phyloP scores from a whole-genome alignment of 2,329 filamentous ascomycete species.

The Allantophomopsis lycopodina region DNA sequence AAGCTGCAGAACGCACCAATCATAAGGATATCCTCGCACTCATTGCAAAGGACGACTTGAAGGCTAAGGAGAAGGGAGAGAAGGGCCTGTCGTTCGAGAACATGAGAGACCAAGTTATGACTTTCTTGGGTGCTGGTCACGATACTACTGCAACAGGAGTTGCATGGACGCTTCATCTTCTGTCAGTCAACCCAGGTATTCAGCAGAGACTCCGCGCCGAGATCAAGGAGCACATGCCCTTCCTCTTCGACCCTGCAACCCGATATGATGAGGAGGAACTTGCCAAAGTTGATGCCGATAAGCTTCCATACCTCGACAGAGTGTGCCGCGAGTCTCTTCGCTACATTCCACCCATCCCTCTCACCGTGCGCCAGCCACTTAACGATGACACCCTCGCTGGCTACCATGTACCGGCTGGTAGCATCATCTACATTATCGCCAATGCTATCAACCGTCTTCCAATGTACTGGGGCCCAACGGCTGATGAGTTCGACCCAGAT shows the following conservation, averaged over 20 bases:
- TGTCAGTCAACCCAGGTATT: constrained; percentile 23
- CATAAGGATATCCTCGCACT: constrained; percentile 8
- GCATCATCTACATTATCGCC: constrained; percentile 26
- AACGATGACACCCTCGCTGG: constrained; percentile 23
- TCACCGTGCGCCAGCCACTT: constrained; percentile 27
- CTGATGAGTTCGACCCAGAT: constrained; percentile 26
- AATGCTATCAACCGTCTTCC: constrained; percentile 26
- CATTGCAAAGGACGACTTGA: constrained; percentile 26
- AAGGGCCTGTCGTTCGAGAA: too few species aligned
- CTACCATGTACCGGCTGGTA: constrained; percentile 26
- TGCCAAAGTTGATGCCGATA: constrained; percentile 21
- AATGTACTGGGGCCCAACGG: constrained; percentile 24
- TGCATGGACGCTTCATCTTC: constrained; percentile 26
- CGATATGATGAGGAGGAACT: constrained; percentile 18
- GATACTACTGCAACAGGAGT: constrained; percentile 29
- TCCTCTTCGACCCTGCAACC: constrained; percentile 21
- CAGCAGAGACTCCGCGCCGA: constrained; percentile 25
- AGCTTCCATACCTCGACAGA: constrained; percentile 28
- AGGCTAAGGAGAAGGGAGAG: constrained; percentile 20
- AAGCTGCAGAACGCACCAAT: constrained; percentile 11
- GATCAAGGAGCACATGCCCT: constrained; percentile 19
- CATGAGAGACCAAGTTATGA: too few species aligned
- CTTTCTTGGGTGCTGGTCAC: constrained; percentile 13
- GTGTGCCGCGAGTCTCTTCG: constrained; percentile 31
- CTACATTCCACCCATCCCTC: constrained; percentile 29